Evolutionary conservation across 2,329 filamentous ascomycete genomes (phyloP), one percentile per base, ranked within the genome.

Genomic region (Diaporthe australafricana): DNA sequence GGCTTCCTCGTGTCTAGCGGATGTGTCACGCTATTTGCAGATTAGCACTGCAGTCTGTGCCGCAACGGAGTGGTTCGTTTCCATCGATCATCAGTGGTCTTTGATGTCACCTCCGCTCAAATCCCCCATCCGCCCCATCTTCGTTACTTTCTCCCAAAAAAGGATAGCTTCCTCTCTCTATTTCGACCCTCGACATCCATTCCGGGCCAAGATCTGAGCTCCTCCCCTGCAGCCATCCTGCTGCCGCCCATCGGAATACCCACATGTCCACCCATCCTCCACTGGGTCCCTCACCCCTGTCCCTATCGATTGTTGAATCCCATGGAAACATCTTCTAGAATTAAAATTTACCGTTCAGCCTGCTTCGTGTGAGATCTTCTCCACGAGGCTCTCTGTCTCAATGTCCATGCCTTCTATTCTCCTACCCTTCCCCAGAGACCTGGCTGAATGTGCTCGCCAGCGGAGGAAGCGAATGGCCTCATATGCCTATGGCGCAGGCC

Each of bases 381-480:
- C 56, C 63, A 32, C 65, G 65, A 72, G 55, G 27, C 32, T 12
- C 35, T 35, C 42, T n/a, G n/a, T 47, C 47, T 47, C 52, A 8
- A 56, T 56, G 53, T 38, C 68, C 40, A 70, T 70, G 68, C 45
- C 71, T 70, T 42, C 71, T 27, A 32, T 50, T 25, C 45, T 67
- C 38, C 42, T 63, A 35, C 30, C 42, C n/a, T 40, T 55, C 20
- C 35, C 68, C 38, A 62, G 53, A 67, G 42, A 66, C 7, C 52
- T 48, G 71, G 38, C 48, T 42, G 71, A 63, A 55, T 66, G 67
- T 60, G 32, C 50, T 47, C 42, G 35, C 40, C 68, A 42, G 47
- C 47, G 47, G 67, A 56, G 67, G n/a, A 62, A 72, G 72, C 75
- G 74, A 74, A 77, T 77, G 76, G 75, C 76, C 62, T 74, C 75